Base-by-base conservation (phyloP, 2,329 filamentous ascomycete species). In the Colletotrichum endophyticum region DNA sequence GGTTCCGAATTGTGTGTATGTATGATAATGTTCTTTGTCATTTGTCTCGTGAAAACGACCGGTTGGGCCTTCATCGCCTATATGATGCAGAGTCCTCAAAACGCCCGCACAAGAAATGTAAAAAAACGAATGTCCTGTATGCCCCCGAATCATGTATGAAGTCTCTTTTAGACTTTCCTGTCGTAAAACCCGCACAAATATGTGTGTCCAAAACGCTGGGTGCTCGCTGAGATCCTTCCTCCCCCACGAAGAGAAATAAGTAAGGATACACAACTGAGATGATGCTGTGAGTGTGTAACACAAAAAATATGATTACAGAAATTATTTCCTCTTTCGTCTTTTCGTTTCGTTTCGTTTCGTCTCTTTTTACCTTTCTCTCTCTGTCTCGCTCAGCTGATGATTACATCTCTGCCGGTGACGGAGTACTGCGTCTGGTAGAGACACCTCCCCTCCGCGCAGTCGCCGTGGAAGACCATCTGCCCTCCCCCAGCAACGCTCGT, bases 401-500 rank as follows among this genome's bases (percentile, higher is more conserved):
- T 78, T 8, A 78, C 66, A 39, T 78, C 70, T 49, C 30, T 73
- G 34, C 76, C 76, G 27, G 70, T 76, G 9, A 78, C 66, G 32
- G 70, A 56, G 34, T 78, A 78, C 5, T 16, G 27, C 69, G 84
- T 80, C 49, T 82, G 80, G 66, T 84, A 85, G 82, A 87, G 82
- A 70, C 86, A 87, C 68, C 85, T 79, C 56, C 63, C 57, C 25
- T 61, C n/a, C 3, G 77, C 64, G 25, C 86, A 87, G 73, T 84
- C 80, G 9, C 81, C 84, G 63, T 87, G 86, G 70, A 86, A 87
- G 13, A 83, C 64, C 34, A 85, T 78, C 13, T 79, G 77, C 32
- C 80, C 78, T 13, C 81, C 84, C 22, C 82, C 81, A 28, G 79
- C 70, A 61, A 80, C 78, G 32, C 82, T 84, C 34, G 84, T 86